phyloP scores from a whole-genome alignment of 495 filamentous ascomycete genomes.

The Penicillium desertorum region DNA sequence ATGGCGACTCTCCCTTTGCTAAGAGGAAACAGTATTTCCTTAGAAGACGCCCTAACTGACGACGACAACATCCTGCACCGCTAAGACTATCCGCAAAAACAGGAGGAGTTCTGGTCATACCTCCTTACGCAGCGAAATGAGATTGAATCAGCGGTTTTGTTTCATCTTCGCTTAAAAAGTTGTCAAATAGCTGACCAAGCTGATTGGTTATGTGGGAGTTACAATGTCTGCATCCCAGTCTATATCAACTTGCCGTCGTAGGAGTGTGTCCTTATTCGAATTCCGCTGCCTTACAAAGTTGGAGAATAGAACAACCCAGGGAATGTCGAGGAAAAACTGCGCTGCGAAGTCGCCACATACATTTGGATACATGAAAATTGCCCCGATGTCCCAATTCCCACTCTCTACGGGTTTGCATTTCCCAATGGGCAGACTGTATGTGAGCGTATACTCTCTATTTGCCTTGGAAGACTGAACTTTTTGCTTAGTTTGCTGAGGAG shows the following conservation, averaged over 20 bases:
- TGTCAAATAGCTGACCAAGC: background rate
- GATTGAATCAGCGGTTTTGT: background rate
- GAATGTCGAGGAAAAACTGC: slow-evolving; percentile 42
- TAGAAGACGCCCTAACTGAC: too few relatives aligned
- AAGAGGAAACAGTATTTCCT: too few relatives aligned
- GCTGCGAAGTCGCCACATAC: slow-evolving; percentile 27
- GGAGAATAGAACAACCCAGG: slow-evolving; percentile 35
- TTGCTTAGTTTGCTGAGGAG: too few relatives aligned
- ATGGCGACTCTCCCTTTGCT: too few relatives aligned
- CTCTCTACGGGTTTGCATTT: background rate
- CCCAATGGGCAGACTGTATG: background rate
- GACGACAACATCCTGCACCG: too few relatives aligned
- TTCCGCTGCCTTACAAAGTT: slow-evolving; percentile 37
- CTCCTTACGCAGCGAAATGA: background rate
- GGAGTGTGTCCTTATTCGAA: slow-evolving; percentile 20
- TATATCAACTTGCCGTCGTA: background rate
- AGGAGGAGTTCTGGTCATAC: background rate
- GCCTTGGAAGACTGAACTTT: too few relatives aligned
- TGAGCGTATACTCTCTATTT: background rate
- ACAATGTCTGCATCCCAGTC: slow-evolving; percentile 42
- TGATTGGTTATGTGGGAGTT: slow-evolving; percentile 39
- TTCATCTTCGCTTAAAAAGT: background rate
- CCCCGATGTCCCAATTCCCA: background rate
- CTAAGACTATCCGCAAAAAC: background rate
- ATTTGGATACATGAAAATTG: slow-evolving; percentile 5